Percentiles rank a stretch among this genome's conserved stretches.
Conservation (phyloP, 768 basidiomycete genomes). For the Pleurotus sapidus region DNA sequence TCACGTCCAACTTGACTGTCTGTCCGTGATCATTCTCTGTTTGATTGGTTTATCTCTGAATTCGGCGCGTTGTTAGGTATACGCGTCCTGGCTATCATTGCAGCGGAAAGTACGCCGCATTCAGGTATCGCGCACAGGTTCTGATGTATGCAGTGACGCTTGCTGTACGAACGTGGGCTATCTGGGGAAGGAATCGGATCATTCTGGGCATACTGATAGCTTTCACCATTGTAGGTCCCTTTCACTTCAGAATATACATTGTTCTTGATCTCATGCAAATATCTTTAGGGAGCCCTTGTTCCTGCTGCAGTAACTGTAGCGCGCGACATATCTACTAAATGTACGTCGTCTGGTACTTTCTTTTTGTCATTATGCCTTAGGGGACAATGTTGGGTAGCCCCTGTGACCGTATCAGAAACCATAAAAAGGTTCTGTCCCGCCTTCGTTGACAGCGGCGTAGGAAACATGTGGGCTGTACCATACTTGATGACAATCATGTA, state of each 20-base stretch:
- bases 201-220: conserved; percentile 12
- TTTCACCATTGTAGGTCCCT: conserved; percentile 11
- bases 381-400: background rate
- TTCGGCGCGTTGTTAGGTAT: background rate
- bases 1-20: background rate
- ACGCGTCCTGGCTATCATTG: conserved; percentile 12
- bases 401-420: background rate
- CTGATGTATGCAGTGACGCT: conserved; percentile 16
- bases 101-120: conserved; percentile 14
- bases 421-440: background rate
- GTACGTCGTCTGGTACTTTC: background rate
- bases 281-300: conserved; percentile 9
- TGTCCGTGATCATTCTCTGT: background rate
- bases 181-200: conserved; percentile 18
- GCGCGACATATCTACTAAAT: conserved; percentile 6
- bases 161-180: conserved; percentile 23
- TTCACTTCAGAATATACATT: background rate
- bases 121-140: background rate
- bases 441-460: background rate
- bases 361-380: background rate
- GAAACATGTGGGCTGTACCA: conserved; percentile 2
- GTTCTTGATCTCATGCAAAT: background rate
- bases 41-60: too few relatives aligned
- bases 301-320: conserved; percentile 13
- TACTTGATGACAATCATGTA: conserved; percentile 4